phyloP scores from a whole-genome alignment of 305 asterid species.

The Plantago coronopus region DNA sequence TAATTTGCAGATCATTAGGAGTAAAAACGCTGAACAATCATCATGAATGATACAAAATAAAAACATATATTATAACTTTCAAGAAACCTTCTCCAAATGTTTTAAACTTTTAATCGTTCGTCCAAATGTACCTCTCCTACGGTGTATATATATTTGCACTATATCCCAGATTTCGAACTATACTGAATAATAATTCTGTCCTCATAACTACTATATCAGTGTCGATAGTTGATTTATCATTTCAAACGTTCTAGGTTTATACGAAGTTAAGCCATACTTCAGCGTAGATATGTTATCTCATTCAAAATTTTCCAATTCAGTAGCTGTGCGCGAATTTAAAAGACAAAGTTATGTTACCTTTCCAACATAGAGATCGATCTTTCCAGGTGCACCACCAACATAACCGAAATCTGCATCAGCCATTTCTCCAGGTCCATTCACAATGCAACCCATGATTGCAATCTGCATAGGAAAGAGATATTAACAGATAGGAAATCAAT shows the following conservation, averaged over 20 bases:
- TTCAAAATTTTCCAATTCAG: too few species aligned
- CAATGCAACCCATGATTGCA: conserved; percentile 99
- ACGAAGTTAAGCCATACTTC: too few species aligned
- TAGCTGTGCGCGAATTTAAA: neutral
- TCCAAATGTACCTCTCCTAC: too few species aligned
- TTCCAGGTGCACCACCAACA: conserved; percentile 99
- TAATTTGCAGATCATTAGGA: neutral
- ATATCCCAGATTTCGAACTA: too few species aligned
- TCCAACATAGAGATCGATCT: conserved; percentile 95
- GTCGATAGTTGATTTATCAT: too few species aligned
- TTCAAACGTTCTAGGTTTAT: too few species aligned
- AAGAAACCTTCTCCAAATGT: neutral
- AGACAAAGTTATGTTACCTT: conserved; percentile 46
- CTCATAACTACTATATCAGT: too few species aligned
- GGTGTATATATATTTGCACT: too few species aligned
- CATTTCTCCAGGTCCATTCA: conserved; percentile 99
- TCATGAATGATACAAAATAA: neutral
- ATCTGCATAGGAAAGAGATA: conserved; percentile 44
- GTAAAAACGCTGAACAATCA: neutral
- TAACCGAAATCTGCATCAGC: conserved; percentile 99
- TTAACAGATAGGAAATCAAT: neutral
- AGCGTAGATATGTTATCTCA: too few species aligned
- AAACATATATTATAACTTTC: neutral
- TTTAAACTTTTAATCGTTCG: too few species aligned
- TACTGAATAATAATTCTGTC: too few species aligned